Percentiles rank a stretch among this genome's conserved stretches.
Evolutionary conservation across 2,329 filamentous ascomycete species (phyloP).

Genomic region (Penicillium sp.): DNA sequence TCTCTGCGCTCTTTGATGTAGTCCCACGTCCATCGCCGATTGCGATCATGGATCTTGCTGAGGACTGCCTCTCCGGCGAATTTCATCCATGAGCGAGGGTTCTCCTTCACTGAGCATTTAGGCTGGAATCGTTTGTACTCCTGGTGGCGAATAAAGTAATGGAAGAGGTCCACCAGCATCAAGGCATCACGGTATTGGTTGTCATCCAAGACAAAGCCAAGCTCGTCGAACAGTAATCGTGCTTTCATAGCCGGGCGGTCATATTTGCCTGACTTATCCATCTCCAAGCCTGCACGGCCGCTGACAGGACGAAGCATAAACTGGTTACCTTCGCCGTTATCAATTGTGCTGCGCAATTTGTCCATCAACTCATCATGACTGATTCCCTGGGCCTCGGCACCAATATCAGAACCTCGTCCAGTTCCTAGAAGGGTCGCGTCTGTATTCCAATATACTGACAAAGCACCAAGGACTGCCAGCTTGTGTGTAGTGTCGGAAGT

Average conservation of each 20-base stretch:
- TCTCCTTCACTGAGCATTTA: constrained; percentile 78
- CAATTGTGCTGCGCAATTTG: constrained; percentile 75
- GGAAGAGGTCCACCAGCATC: constrained; percentile 98
- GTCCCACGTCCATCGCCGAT: constrained; percentile 91
- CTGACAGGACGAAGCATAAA: constrained; percentile 96
- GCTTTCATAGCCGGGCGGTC: constrained; percentile 85
- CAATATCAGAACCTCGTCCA: constrained; percentile 67
- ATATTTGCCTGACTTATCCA: constrained; percentile 84
- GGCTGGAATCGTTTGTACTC: constrained; percentile 94
- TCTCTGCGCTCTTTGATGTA: constrained; percentile 92
- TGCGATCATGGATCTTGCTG: constrained; percentile 90
- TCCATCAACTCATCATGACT: constrained; percentile 71
- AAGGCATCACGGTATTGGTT: constrained; percentile 94
- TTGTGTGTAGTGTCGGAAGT: constrained; percentile 83
- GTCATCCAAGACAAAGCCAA: constrained; percentile 95
- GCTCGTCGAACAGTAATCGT: constrained; percentile 89
- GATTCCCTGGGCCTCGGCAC: constrained; percentile 58
- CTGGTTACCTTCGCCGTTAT: constrained; percentile 74
- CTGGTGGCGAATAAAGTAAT: constrained; percentile 96
- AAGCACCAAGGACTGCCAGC: constrained; percentile 79
- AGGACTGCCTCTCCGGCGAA: constrained; percentile 89
- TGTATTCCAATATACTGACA: constrained; percentile 98
- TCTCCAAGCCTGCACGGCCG: constrained; percentile 87
- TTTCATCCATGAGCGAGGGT: constrained; percentile 84
- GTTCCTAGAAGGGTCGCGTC: constrained; percentile 80